Percentiles rank a stretch among this genome's conserved stretches.
phyloP scores from a whole-genome alignment of 495 filamentous ascomycete species.

The Lichenothelia convexa region DNA sequence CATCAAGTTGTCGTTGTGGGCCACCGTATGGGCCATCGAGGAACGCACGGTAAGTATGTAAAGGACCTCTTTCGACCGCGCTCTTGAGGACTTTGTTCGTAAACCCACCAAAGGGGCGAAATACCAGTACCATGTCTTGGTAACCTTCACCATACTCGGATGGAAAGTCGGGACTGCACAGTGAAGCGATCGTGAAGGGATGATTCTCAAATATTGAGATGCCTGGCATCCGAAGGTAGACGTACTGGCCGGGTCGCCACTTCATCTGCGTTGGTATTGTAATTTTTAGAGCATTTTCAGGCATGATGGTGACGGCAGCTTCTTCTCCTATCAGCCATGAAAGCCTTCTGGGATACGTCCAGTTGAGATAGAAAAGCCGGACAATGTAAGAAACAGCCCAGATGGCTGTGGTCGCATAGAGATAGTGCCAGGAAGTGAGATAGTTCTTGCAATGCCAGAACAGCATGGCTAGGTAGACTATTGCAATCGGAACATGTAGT shows the following conservation, averaged over 20 bases:
- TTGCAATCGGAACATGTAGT: constrained; percentile 63
- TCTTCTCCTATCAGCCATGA: constrained; percentile 77
- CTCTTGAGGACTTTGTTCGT: constrained; percentile 61
- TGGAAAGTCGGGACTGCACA: constrained; percentile 73
- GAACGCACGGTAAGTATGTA: constrained; percentile 74
- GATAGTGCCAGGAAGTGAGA: constrained; percentile 76
- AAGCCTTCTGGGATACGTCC: constrained; percentile 61
- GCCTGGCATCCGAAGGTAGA: constrained; percentile 84
- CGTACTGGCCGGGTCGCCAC: constrained; percentile 87
- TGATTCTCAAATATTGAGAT: constrained; percentile 83
- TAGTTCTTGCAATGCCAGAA: constrained; percentile 97
- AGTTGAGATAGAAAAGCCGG: constrained; percentile 53
- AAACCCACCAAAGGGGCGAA: constrained; percentile 79
- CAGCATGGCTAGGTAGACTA: constrained; percentile 64
- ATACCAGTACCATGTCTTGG: constrained; percentile 75
- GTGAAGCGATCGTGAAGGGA: constrained; percentile 85
- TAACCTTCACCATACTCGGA: constrained; percentile 75
- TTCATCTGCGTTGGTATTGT: constrained; percentile 83
- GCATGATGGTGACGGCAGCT: constrained; percentile 67
- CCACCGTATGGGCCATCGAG: constrained; percentile 90
- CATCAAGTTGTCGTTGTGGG: constrained; percentile 76
- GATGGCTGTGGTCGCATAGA: constrained; percentile 66
- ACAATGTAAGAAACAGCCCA: constrained; percentile 40
- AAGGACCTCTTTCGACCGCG: constrained; percentile 62
- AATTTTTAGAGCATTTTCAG: constrained; percentile 81